Conservation (phyloP, 306 rosid genomes). For the Vigna mungo region DNA sequence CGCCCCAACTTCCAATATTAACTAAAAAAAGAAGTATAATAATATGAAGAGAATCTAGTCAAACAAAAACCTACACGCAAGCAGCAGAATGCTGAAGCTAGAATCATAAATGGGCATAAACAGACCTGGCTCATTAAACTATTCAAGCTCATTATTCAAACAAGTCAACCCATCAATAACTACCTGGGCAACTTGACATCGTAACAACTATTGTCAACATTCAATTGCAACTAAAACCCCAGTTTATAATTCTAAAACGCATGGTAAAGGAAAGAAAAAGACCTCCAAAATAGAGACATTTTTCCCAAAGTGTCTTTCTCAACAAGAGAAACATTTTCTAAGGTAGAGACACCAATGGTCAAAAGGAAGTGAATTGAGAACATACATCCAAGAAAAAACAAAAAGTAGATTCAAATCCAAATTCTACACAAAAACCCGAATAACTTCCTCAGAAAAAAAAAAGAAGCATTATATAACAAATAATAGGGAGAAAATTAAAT, state of each 20-base stretch:
- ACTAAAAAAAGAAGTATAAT: slow-evolving; percentile 9
- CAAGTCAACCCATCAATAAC: slow-evolving; percentile 21
- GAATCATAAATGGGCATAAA: slow-evolving; percentile 28
- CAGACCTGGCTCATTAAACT: slow-evolving; percentile 30
- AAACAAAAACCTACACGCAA: slow-evolving; percentile 28
- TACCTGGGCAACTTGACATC: neutral
- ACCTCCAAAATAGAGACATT: slow-evolving; percentile 13
- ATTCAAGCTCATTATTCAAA: slow-evolving; percentile 17
- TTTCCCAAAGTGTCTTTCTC: neutral
- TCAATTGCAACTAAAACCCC: slow-evolving; percentile 24
- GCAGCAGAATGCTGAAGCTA: slow-evolving; percentile 29
- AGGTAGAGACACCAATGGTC: slow-evolving; percentile 19
- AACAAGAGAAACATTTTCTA: slow-evolving; percentile 15
- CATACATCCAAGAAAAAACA: slow-evolving; percentile 19
- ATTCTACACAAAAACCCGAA: slow-evolving; percentile 4
- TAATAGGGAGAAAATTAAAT: slow-evolving; percentile 4
- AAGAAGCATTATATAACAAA: slow-evolving; percentile 3
- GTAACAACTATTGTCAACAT: slow-evolving; percentile 4
- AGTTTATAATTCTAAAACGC: neutral
- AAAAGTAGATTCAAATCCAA: neutral
- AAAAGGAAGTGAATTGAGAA: slow-evolving; percentile 26
- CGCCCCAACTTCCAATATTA: slow-evolving; percentile 21
- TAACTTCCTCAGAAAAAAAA: slow-evolving; percentile 16
- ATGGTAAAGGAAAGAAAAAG: slow-evolving; percentile 3
- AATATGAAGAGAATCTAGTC: slow-evolving; percentile 30